These are phyloP conservation scores for Aureobasidium zeae DNA, from an alignment of 2,329 filamentous ascomycete genomes.

Conservation along the genomic window DNA sequence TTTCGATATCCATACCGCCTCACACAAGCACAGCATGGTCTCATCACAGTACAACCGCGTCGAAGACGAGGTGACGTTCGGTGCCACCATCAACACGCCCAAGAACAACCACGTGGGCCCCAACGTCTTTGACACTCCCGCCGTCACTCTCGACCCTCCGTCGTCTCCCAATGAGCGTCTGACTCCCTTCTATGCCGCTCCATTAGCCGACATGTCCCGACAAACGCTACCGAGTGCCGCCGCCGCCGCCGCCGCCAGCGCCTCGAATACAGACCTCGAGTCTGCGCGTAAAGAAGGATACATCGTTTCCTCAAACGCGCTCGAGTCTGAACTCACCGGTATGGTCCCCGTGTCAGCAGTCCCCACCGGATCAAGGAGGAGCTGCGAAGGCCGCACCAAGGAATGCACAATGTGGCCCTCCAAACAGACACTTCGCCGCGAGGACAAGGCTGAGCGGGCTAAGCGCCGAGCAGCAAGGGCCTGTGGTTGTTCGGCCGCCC, in stretches of 20 bases:
- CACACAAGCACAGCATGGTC: conserved; percentile 10
- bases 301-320: conserved; percentile 30
- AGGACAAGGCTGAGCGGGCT: conserved; percentile 27
- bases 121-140: conserved; percentile 25
- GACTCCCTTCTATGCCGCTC: conserved; percentile 32
- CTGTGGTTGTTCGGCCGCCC: conserved; percentile 28
- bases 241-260: no score
- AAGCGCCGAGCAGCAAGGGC: conserved; percentile 24
- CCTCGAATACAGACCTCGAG: conserved; percentile 35
- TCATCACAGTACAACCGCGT: conserved; percentile 13
- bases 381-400: conserved; percentile 30
- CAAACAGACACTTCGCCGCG: conserved; percentile 37
- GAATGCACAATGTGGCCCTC: conserved; percentile 46
- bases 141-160: conserved; percentile 25
- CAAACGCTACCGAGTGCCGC: conserved; percentile 13
- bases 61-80: conserved; percentile 31
- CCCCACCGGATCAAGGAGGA: conserved; percentile 8
- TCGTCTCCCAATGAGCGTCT: conserved; percentile 36
- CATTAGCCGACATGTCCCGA: conserved; percentile 17
- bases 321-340: conserved; percentile 31
- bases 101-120: conserved; percentile 23
- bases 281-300: conserved; percentile 22
- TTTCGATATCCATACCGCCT: conserved; percentile 8
- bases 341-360: conserved; percentile 6
- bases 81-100: conserved; percentile 27